phyloP scores from a whole-genome alignment of 78 protist genomes.

The Mastigamoeba balamuthi region DNA sequence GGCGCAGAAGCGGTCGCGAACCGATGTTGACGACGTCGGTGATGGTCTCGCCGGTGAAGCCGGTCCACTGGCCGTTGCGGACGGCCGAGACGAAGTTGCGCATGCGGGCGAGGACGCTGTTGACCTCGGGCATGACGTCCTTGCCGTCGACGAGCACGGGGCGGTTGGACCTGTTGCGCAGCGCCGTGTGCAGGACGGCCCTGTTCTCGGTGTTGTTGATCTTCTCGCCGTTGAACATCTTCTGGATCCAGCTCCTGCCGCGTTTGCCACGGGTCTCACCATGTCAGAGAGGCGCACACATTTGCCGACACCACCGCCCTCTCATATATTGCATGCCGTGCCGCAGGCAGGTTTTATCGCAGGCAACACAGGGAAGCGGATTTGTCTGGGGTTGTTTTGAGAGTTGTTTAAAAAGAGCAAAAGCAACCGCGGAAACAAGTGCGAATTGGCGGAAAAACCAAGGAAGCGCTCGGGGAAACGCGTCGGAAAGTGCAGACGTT shows the following conservation, averaged over 20 bases:
- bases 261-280: too few relatives aligned
- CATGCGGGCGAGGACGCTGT: background rate
- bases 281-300: too few relatives aligned
- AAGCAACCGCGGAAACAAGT: too few relatives aligned
- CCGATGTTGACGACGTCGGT: conserved; percentile 88
- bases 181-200: conserved; percentile 90
- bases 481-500: too few relatives aligned
- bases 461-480: too few relatives aligned
- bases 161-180: conserved; percentile 58
- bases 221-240: conserved; percentile 78
- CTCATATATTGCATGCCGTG: too few relatives aligned
- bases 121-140: conserved; percentile 82
- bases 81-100: conserved; percentile 28
- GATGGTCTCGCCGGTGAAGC: conserved; percentile 78
- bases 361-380: too few relatives aligned
- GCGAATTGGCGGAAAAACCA: too few relatives aligned
- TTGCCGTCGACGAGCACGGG: conserved; percentile 79
- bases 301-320: too few relatives aligned
- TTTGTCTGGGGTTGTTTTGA: too few relatives aligned
- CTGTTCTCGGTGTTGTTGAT: conserved; percentile 89
- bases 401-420: too few relatives aligned
- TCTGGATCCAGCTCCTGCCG: background rate
- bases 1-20: background rate
- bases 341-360: too few relatives aligned
- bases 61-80: conserved; percentile 74